Conservation (phyloP, 805 yeast species). For the Monosporozyma aerobia region DNA sequence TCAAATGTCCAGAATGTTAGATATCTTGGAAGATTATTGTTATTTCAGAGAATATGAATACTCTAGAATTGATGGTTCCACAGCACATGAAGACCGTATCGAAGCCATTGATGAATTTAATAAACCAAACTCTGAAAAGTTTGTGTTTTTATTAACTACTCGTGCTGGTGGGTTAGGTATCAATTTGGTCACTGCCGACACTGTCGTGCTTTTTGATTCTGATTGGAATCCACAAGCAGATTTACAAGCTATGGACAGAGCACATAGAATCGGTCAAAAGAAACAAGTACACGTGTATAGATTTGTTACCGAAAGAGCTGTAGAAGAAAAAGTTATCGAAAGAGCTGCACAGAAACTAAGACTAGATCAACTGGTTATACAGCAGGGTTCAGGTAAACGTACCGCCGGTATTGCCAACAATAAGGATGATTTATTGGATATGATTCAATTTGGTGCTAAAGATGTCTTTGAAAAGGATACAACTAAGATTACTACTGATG, state of each 20-base stretch:
- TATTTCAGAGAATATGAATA: conserved; percentile 73
- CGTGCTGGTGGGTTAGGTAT: conserved; percentile 97
- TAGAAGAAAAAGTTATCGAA: conserved; percentile 90
- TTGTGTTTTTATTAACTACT: conserved; percentile 78
- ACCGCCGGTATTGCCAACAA: conserved; percentile 33
- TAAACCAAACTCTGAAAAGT: conserved; percentile 68
- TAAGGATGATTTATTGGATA: conserved; percentile 61
- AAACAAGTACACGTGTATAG: conserved; percentile 89
- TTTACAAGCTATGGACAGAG: conserved; percentile 96
- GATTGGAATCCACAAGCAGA: conserved; percentile 99
- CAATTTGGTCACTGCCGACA: conserved; percentile 84
- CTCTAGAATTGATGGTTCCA: conserved; percentile 89
- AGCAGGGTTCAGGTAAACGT: conserved; percentile 61
- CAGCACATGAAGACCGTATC: conserved; percentile 86
- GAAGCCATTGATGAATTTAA: conserved; percentile 89
- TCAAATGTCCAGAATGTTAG: conserved; percentile 86
- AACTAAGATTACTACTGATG: conserved; percentile 30
- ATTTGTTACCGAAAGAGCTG: conserved; percentile 89
- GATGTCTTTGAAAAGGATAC: conserved; percentile 58
- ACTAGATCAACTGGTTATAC: conserved; percentile 88
- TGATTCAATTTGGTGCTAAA: conserved; percentile 97
- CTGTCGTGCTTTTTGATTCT: conserved; percentile 79
- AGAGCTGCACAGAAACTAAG: conserved; percentile 90
- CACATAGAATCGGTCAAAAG: conserved; percentile 94
- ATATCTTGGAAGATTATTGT: conserved; percentile 88